Evolutionary conservation across 1,284 basidiomycete genomes (phyloP), one percentile per base, ranked within the genome.

Genomic region (Cerioporus squamosus): DNA sequence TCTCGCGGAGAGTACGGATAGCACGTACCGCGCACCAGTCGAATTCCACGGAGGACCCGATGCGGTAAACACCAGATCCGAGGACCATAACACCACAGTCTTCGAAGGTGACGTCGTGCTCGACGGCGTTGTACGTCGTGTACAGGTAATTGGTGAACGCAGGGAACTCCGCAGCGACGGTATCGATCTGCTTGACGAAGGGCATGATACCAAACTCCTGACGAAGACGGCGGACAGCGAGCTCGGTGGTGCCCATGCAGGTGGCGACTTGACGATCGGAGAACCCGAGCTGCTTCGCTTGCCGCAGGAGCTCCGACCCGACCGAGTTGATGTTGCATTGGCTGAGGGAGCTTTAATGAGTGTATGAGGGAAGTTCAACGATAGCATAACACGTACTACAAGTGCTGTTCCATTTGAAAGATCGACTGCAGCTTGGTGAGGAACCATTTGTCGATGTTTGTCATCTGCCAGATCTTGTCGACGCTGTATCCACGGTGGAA

Each of bases 21-120:
- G 96, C 95, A 51, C 96, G 90, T 51, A 99, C 97, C 18, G 97
- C 97, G 77, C 97, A 99, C 97, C 97, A 99, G 75, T 99, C 97
- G 77, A 99, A 99, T 77, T 99, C 97, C 75, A 99, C 97, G 2
- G 95, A 98, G 1, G 95, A 98, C 36, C 97, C 97, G 68, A 99
- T 99, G 57, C 97, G 91, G 79, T 99, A 99, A 17, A 98, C 97
- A 68, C 97, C 97, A 24, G 97, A 98, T 26, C 97, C 97, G 33
- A 98, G 85, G 14, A 98, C 97, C 87, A 99, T 97, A 61, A 98
- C 89, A 68, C 97, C 97, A 61, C 92, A 85, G 71, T 99, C 97
- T 55, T 88, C 77, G 76, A 98, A 98, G 12, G 78, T 76, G 68
- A 99, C 78, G 70, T 98, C 97, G 75, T 98, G 93, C 74, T 96